Conservation (phyloP, 2,329 filamentous ascomycete genomes). For the Phaeosphaeriaceae sp. region DNA sequence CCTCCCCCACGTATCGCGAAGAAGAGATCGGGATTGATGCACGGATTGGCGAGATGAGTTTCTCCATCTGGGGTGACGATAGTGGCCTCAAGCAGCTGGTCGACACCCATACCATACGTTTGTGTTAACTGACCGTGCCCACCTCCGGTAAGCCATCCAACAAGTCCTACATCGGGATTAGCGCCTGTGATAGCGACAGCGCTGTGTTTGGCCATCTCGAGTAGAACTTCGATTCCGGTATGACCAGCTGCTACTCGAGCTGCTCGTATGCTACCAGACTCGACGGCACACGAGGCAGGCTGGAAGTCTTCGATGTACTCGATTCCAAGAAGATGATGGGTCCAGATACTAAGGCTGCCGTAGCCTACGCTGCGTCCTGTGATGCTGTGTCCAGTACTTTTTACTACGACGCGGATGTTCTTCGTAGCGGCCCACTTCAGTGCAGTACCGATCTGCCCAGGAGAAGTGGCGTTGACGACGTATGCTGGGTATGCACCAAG, state of each 20-base stretch:
- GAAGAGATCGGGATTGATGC: constrained; percentile 44
- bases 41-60: constrained; percentile 25
- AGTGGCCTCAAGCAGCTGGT: constrained; percentile 45
- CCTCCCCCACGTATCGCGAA: constrained; percentile 53
- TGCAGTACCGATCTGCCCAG: constrained; percentile 22
- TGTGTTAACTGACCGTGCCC: constrained; percentile 48
- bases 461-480: constrained; percentile 34
- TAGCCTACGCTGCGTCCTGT: constrained; percentile 28
- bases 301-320: constrained; percentile 25
- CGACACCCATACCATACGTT: constrained; percentile 47
- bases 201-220: constrained; percentile 18
- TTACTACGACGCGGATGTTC: constrained; percentile 18
- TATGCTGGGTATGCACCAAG: constrained; percentile 36
- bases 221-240: constrained; percentile 25
- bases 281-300: constrained; percentile 4
- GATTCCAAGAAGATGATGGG: constrained; percentile 34
- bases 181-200: constrained; percentile 21
- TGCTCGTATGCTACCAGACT: constrained; percentile 3
- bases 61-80: constrained; percentile 39
- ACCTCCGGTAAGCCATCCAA: constrained; percentile 50
- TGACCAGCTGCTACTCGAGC: constrained; percentile 29
- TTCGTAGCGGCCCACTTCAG: constrained; percentile 31
- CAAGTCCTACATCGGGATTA: constrained; percentile 17
- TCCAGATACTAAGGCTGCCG: constrained; percentile 36
- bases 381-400: constrained; percentile 36